Conservation (phyloP, 192 early-diverging fungal genomes). For the Rhizophlyctis rosea region DNA sequence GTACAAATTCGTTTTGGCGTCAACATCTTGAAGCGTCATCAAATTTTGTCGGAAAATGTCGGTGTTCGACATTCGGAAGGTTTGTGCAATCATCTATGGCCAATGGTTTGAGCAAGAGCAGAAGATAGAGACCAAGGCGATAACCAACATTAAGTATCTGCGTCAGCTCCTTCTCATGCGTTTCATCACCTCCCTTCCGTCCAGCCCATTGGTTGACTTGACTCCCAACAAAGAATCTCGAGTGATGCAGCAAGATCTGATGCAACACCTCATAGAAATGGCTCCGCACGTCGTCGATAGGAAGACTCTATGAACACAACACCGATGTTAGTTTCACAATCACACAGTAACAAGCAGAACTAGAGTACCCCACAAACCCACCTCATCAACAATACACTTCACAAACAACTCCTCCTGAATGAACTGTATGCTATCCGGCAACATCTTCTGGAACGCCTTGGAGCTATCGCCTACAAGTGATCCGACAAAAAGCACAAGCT, state of each 20-base stretch:
- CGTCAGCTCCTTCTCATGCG: conserved; percentile 14
- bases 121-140: background rate
- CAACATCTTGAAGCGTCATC: conserved; percentile 6
- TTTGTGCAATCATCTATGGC: conserved; percentile 9
- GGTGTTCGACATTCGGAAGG: conserved; percentile 20
- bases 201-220: conserved; percentile 6
- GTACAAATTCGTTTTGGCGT: conserved; percentile 18
- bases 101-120: background rate
- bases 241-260: conserved; percentile 16
- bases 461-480: conserved; percentile 15
- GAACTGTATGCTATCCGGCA: conserved; percentile 14
- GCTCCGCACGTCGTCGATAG: background rate
- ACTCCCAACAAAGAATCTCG: conserved; percentile 23
- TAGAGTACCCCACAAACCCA: conserved; percentile 3
- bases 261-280: conserved; percentile 21
- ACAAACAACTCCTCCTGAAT: conserved; percentile 5
- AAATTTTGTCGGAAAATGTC: conserved; percentile 27
- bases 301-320: background rate
- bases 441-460: conserved; percentile 18
- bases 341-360: too few species aligned
- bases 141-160: conserved; percentile 8
- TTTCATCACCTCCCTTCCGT: background rate
- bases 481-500: conserved; percentile 20
- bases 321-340: too few species aligned
- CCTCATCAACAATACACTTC: conserved; percentile 8